Evolutionary conservation across 371 early-diverging fungal species (phyloP).

Genomic region (Mortierella sp.): DNA sequence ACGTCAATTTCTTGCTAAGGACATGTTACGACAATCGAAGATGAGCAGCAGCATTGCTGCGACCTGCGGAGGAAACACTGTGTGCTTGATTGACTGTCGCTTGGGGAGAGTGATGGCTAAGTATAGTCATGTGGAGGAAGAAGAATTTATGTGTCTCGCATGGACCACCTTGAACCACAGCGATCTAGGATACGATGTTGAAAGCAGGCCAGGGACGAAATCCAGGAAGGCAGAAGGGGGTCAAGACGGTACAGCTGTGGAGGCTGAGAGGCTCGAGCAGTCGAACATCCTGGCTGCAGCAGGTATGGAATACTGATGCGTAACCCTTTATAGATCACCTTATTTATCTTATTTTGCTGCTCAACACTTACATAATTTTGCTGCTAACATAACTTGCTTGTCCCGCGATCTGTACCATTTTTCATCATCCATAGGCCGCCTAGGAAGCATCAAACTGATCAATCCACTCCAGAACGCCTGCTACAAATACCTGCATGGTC

Average conservation of each 20-base stretch:
- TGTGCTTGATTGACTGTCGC: constrained; percentile 62
- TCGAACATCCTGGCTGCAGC: constrained; percentile 63
- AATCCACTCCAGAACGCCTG: constrained; percentile 65
- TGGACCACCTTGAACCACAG: constrained; percentile 61
- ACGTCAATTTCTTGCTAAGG: constrained; percentile 16
- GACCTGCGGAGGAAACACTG: constrained; percentile 61
- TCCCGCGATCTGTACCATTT: too few species aligned
- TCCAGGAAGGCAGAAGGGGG: not conserved
- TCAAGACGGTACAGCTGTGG: constrained; percentile 9
- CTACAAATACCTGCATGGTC: constrained; percentile 67
- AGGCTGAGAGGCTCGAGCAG: constrained; percentile 34
- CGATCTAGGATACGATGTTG: not conserved
- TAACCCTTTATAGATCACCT: too few species aligned
- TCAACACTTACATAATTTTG: too few species aligned
- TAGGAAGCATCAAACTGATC: constrained; percentile 69
- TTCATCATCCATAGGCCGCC: constrained; percentile 39
- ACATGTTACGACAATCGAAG: not conserved
- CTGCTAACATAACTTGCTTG: too few species aligned
- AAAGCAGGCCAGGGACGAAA: not conserved
- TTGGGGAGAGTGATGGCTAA: constrained; percentile 63
- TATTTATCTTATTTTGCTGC: not conserved
- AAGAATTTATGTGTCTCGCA: constrained; percentile 65
- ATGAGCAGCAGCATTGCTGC: constrained; percentile 56
- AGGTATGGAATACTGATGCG: constrained; percentile 38
- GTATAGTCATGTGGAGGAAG: constrained; percentile 68